phyloP scores from a whole-genome alignment of 2,329 filamentous ascomycete species.

The Curvularia hawaiiensis region DNA sequence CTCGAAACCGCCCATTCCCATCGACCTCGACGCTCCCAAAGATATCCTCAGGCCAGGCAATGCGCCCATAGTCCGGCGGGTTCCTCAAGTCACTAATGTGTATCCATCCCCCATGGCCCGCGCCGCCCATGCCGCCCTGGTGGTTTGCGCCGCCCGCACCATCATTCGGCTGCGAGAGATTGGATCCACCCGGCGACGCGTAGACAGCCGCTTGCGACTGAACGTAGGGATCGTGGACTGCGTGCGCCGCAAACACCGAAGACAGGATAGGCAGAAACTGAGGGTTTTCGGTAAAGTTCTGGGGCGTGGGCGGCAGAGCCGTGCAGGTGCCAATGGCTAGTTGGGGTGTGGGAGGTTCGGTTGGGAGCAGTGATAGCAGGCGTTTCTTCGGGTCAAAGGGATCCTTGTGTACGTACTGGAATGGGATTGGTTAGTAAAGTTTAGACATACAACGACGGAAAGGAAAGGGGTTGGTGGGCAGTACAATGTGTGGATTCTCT shows the following conservation, averaged over 20 bases:
- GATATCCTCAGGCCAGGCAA: conserved; percentile 70
- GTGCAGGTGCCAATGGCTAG: conserved; percentile 62
- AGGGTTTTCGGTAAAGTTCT: conserved; percentile 61
- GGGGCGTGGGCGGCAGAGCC: conserved; percentile 61
- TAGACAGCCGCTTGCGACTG: conserved; percentile 65
- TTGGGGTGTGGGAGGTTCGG: conserved; percentile 57
- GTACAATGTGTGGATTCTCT: conserved; percentile 51
- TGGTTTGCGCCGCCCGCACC: conserved; percentile 62
- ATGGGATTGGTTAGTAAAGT: conserved; percentile 3
- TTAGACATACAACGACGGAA: neutral
- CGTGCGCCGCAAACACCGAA: conserved; percentile 60
- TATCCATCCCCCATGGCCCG: conserved; percentile 64
- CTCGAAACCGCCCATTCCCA: conserved; percentile 61
- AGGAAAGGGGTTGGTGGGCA: neutral
- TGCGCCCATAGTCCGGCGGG: conserved; percentile 67
- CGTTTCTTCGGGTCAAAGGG: conserved; percentile 48
- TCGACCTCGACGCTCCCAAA: conserved; percentile 69
- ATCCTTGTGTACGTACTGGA: conserved; percentile 57
- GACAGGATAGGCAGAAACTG: conserved; percentile 62
- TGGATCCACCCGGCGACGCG: conserved; percentile 62
- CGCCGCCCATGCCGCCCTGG: conserved; percentile 64
- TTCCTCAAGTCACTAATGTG: conserved; percentile 66
- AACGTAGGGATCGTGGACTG: conserved; percentile 61
- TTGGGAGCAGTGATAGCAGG: conserved; percentile 62
- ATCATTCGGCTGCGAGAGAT: conserved; percentile 54